phyloP scores from a whole-genome alignment of 139 green algal genomes.

The Chlorella vulgaris region DNA sequence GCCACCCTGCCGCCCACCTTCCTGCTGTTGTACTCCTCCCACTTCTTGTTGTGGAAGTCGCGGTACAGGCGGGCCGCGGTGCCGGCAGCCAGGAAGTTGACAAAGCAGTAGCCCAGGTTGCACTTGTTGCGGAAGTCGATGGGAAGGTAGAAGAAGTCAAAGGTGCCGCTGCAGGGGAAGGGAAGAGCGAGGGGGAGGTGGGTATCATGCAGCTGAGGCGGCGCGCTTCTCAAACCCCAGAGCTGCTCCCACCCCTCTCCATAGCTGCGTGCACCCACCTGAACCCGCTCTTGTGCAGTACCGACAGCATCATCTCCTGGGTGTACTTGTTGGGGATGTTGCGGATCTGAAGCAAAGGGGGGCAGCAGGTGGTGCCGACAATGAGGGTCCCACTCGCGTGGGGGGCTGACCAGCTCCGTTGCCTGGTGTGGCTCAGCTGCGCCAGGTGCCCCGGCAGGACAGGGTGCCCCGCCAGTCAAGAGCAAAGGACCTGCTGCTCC shows the following conservation, averaged over 20 bases:
- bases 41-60: constrained; percentile 49
- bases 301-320: constrained; percentile 52
- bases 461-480: too few species aligned
- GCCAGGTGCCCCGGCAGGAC: too few species aligned
- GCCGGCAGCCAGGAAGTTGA: constrained; percentile 63
- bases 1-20: constrained; percentile 39
- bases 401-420: too few species aligned
- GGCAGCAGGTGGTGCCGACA: neutral
- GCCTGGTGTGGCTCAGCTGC: too few species aligned
- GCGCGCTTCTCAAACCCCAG: too few species aligned
- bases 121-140: constrained; percentile 84
- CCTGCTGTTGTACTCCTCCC: constrained; percentile 75
- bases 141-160: constrained; percentile 82
- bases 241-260: too few species aligned
- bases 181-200: neutral
- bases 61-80: constrained; percentile 33
- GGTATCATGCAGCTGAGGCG: neutral
- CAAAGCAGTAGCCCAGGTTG: constrained; percentile 78
- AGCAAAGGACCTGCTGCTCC: too few species aligned
- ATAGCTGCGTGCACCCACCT: constrained; percentile 21
- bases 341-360: constrained; percentile 25
- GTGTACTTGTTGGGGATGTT: constrained; percentile 69
- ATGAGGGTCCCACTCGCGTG: too few species aligned
- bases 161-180: constrained; percentile 46
- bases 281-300: constrained; percentile 49